phyloP scores from a whole-genome alignment of 345 rosid species.

The Mercurialis annua region DNA sequence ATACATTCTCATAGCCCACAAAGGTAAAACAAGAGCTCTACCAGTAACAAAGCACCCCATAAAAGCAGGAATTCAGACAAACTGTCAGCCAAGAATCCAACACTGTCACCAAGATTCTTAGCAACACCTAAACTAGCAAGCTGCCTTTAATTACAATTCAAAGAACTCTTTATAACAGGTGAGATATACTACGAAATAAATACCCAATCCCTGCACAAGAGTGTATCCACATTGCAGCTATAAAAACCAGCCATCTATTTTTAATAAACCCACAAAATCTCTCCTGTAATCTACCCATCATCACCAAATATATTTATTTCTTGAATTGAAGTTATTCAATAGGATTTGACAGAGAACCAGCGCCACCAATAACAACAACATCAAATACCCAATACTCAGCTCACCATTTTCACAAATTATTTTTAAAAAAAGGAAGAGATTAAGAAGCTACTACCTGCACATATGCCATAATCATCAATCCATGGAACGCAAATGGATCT shows the following conservation, averaged over 20 bases:
- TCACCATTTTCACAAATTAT: too few relatives aligned
- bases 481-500: conserved; percentile 69
- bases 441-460: conserved; percentile 65
- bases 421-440: conserved; percentile 81
- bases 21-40: conserved; percentile 64
- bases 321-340: too few relatives aligned
- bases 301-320: too few relatives aligned
- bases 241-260: conserved; percentile 94
- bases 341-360: too few relatives aligned
- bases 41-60: conserved; percentile 89
- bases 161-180: conserved; percentile 85
- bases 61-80: conserved; percentile 82
- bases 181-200: conserved; percentile 93
- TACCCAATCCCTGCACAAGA: conserved; percentile 95
- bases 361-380: too few relatives aligned
- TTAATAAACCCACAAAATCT: conserved; percentile 47
- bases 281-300: conserved; percentile 51
- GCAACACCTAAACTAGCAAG: conserved; percentile 87
- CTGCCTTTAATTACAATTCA: conserved; percentile 81
- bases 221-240: conserved; percentile 99
- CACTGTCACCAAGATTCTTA: conserved; percentile 95
- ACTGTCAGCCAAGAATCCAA: conserved; percentile 90
- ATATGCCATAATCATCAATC: conserved; percentile 53
- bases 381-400: too few relatives aligned
- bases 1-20: conserved; percentile 83